Evolutionary conservation across 257 asterid genomes (phyloP), one percentile per base, ranked within the genome.

Genomic region (Orobanche coerulescens): DNA sequence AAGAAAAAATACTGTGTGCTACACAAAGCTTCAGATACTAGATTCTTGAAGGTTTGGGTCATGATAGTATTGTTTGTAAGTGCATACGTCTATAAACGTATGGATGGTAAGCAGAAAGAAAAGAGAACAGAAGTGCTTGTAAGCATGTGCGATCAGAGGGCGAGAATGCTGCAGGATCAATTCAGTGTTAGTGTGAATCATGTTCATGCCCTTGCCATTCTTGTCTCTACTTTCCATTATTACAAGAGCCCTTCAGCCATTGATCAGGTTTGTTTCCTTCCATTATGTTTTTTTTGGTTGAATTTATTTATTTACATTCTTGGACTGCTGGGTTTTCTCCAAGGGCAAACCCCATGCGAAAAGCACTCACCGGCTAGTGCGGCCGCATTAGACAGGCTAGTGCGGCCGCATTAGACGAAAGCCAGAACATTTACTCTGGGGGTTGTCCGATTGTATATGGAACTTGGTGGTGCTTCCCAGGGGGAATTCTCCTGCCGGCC

Each of bases 101-200:
- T 76, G 77, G 90, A 88, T 58, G 85, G 68, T 51, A 77, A 31
- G 2, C 77, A 67, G 16, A 82, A 81, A 67, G 81, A 62, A 77
- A 91, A 70, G 58, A 79, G 98, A 72, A 84, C 77, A 30, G 98
- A 91, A 65, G 78, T 66, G 47, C 84, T 91, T 40, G 96, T 82
- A 52, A 79, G 86, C 51, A 82, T 88, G 94, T 91, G 98, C 72
- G 95, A 91, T 64, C 87, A 91, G 67, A 88, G 98, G 79, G 94
- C 98, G 4, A 85, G 98, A 61, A 85, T 91, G 96, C 71, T 91
- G 16, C 98, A 91, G 71, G 98, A 91, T 76, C 98, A 91, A 44
- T 91, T 91, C 66, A 82, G 74, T 72, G 96, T 91, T 64, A 91
- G 95, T 48, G 95, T 91, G 34, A 91, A 91, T 62, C 98, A 91